Evolutionary conservation across 352 stramenopile species (phyloP).

Genomic region (Lagenidium giganteum): DNA sequence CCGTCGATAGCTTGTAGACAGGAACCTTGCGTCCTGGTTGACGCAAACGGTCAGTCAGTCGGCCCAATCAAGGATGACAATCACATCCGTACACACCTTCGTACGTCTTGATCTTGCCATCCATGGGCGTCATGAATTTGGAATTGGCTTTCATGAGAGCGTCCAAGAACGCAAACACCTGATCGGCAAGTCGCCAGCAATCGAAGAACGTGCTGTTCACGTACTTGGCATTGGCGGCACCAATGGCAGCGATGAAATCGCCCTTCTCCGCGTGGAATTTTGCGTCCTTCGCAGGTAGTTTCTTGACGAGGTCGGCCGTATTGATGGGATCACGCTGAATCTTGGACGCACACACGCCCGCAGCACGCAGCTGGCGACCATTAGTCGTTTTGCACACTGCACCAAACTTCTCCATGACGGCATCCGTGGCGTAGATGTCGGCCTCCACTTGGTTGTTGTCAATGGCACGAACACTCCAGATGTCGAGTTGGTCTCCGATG

Average conservation of each 20-base stretch:
- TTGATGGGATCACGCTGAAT: slow-evolving; percentile 1
- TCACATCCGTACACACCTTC: too few species aligned
- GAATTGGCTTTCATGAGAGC: slow-evolving; percentile 5
- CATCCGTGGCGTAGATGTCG: slow-evolving; percentile 5
- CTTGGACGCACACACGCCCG: not conserved
- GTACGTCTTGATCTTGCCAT: not conserved
- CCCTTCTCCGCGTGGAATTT: not conserved
- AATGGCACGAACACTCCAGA: slow-evolving; percentile 1
- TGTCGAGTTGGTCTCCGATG: slow-evolving; percentile 7
- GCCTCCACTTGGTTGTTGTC: slow-evolving; percentile 2
- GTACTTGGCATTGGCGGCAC: slow-evolving; percentile 1
- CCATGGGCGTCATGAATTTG: slow-evolving; percentile 8
- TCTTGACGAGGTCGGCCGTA: slow-evolving; percentile 1
- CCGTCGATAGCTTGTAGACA: slow-evolving; percentile 21
- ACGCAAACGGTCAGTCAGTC: too few species aligned
- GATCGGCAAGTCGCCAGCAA: slow-evolving; percentile 18
- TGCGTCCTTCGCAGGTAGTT: not conserved
- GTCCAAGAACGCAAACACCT: slow-evolving; percentile 24
- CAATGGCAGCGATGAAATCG: slow-evolving; percentile 3
- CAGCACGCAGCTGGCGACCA: not conserved
- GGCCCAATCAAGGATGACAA: too few species aligned
- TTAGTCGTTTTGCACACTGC: too few species aligned
- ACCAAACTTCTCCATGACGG: slow-evolving; percentile 5
- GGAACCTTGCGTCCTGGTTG: slow-evolving; percentile 15
- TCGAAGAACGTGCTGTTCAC: slow-evolving; percentile 23